Base-by-base conservation (phyloP, 2,329 filamentous ascomycete genomes). In the Trichophyton equinum region DNA sequence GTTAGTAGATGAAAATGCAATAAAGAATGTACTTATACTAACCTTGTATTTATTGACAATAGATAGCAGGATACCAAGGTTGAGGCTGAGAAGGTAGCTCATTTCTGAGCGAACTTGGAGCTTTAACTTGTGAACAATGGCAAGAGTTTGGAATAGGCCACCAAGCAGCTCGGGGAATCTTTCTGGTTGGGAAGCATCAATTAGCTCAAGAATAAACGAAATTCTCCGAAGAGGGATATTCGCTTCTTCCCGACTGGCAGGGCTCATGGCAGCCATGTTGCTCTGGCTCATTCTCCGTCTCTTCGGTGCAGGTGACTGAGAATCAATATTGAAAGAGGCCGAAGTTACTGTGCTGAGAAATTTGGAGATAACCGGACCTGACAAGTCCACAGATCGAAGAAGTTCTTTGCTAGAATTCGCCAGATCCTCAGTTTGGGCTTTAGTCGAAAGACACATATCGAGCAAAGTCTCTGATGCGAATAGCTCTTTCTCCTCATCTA, bases 21-120 rank as follows among this genome's bases (percentile, higher is more conserved):
- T 9, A 38, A 27, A 56, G 36, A n/a, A 47, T 33, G 15, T 15
- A 20, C 11, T 55, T 20, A 4, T 6, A 62, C 59, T 58, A 59
- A 66, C 69, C 73, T 88, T 88, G 68, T 88, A 86, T 0, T 84
- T 84, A 62, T 90, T 87, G 66, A 97, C 85, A 75, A 97, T 95
- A 47, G 87, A 85, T 58, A 92, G 79, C 38, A 99, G 79, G 67
- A 88, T 91, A 65, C 87, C 84, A 44, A 99, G 81, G 6, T 94
- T 85, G 59, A 97, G 77, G 65, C 88, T 89, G 71, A 97, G 88
- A 47, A 97, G 78, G 75, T 97, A 97, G 15, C 91, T 89, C 63
- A 96, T 81, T 70, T 95, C 91, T 0, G 91, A 92, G 47, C 88
- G 86, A 27, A 91, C 84, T 62, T 92, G 83, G 27, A 85, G 82